Evolutionary conservation across 2,329 filamentous ascomycete genomes (phyloP).

Genomic region (Colletotrichum cuscutae): DNA sequence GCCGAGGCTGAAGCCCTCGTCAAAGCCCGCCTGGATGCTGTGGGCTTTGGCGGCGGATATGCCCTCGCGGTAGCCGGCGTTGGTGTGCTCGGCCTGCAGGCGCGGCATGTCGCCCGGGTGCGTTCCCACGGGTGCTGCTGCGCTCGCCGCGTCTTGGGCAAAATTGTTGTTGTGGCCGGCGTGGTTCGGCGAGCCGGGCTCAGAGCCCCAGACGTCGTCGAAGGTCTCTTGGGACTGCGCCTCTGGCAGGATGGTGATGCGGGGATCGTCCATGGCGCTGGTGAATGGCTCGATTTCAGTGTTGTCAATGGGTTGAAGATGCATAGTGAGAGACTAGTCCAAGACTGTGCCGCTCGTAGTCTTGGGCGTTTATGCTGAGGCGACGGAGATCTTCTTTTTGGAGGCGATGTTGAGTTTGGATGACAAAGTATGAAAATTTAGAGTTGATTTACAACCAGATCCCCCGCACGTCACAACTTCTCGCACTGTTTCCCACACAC

Average conservation of each 20-base stretch:
- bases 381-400: background rate
- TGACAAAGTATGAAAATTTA: conserved; percentile 18
- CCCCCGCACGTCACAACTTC: background rate
- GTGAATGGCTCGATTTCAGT: conserved; percentile 36
- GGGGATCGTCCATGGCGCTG: conserved; percentile 28
- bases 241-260: conserved; percentile 6
- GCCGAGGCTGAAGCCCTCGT: conserved; percentile 88
- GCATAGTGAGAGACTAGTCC: conserved; percentile 14
- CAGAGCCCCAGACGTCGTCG: conserved; percentile 39
- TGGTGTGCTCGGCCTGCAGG: conserved; percentile 80
- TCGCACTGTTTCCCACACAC: background rate
- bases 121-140: conserved; percentile 19
- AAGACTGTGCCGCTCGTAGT: background rate
- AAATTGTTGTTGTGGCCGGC: background rate
- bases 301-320: conserved; percentile 36
- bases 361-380: background rate
- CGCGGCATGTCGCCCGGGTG: conserved; percentile 75
- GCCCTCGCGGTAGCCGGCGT: conserved; percentile 91
- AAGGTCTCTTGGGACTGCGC: conserved; percentile 29
- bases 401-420: background rate
- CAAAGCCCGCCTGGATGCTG: conserved; percentile 88
- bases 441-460: conserved; percentile 28
- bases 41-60: conserved; percentile 79
- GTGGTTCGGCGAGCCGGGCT: conserved; percentile 16
- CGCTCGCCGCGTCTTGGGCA: background rate